Conservation (phyloP, 345 rosid genomes). For the Melaleuca quinquenervia region DNA sequence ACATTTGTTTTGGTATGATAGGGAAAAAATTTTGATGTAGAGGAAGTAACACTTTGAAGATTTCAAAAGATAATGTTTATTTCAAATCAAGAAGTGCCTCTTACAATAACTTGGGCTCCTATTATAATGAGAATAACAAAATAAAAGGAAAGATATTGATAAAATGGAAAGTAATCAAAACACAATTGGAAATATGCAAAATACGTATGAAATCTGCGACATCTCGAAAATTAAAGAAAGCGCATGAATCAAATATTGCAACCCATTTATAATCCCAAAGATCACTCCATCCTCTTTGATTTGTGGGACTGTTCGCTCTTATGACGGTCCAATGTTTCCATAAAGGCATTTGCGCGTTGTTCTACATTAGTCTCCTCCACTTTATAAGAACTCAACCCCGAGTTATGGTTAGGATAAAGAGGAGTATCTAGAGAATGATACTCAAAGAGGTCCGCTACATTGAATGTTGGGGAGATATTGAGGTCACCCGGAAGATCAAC, state of each 20-base stretch:
- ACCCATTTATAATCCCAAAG: not conserved
- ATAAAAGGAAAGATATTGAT: not conserved
- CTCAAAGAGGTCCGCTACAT: not conserved
- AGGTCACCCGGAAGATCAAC: not conserved
- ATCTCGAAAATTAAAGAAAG: not conserved
- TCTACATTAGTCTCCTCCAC: not conserved
- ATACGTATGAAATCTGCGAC: not conserved
- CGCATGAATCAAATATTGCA: rapidly evolving
- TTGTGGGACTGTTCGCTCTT: not conserved
- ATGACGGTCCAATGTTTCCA: not conserved
- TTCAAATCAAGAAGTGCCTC: not conserved
- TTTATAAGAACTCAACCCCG: not conserved
- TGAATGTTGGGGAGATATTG: not conserved
- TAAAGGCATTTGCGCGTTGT: not conserved
- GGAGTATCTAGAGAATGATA: not conserved
- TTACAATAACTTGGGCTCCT: not conserved
- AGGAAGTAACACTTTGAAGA: not conserved
- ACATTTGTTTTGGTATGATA: no score
- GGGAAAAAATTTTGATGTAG: no score
- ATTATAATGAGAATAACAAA: not conserved
- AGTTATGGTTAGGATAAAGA: not conserved
- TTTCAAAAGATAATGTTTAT: not conserved
- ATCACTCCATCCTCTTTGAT: not conserved
- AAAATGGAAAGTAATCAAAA: not conserved
- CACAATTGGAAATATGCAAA: rapidly evolving